Conservation (phyloP, 768 basidiomycete genomes). For the Butyriboletus loyo region DNA sequence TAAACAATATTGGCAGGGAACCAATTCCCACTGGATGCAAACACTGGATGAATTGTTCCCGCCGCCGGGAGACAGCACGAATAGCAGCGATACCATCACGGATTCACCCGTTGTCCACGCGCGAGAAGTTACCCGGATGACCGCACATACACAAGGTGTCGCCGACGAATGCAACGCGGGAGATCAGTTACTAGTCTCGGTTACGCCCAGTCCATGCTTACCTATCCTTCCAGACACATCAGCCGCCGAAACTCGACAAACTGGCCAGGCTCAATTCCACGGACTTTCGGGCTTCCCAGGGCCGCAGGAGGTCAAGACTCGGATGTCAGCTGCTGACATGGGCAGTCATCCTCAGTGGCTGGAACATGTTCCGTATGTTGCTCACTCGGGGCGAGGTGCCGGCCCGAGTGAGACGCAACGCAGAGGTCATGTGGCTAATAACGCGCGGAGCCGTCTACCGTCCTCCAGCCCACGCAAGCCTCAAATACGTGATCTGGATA, state of each 20-base stretch:
- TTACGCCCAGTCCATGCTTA: conserved; percentile 4
- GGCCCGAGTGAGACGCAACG: conserved; percentile 1
- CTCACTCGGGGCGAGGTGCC: background rate
- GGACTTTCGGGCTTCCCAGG: conserved; percentile 28
- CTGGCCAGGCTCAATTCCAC: conserved; percentile 17
- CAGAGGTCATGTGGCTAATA: conserved; percentile 9
- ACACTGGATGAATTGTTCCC: conserved; percentile 30
- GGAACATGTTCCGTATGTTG: conserved; percentile 3
- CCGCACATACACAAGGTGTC: conserved; percentile 6
- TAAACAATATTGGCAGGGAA: conserved; percentile 5
- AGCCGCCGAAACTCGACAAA: conserved; percentile 9
- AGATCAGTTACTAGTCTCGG: conserved; percentile 13
- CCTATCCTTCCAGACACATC: conserved; percentile 5
- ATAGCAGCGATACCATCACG: conserved; percentile 6
- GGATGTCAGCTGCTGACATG: conserved; percentile 4
- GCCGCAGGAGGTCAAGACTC: conserved; percentile 7
- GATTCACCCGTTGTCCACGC: conserved; percentile 29
- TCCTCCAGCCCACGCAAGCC: conserved; percentile 20
- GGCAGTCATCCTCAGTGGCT: conserved; percentile 4
- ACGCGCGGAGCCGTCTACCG: conserved; percentile 10
- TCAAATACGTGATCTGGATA: conserved; percentile 20
- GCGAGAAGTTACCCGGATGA: conserved; percentile 8
- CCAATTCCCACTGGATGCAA: conserved; percentile 7
- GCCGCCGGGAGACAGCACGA: conserved; percentile 1
- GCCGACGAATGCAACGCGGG: conserved; percentile 10